These are phyloP conservation scores for Cryphonectria carpinicola DNA, from an alignment of 2,329 filamentous ascomycete species.

Conservation along the genomic window DNA sequence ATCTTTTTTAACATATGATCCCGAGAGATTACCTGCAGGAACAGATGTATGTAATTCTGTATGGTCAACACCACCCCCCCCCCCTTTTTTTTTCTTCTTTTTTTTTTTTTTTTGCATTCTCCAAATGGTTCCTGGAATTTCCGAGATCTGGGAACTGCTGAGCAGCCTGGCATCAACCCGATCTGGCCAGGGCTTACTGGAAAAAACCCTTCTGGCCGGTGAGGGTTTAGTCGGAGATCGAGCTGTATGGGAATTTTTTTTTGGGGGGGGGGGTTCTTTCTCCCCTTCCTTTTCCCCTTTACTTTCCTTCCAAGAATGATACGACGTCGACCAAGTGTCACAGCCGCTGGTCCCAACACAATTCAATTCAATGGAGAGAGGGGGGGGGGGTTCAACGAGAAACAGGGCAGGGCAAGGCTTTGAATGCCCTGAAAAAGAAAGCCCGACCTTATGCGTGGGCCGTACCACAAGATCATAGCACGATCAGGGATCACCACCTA, in stretches of 20 bases:
- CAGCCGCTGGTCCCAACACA: background rate
- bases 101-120: background rate
- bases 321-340: background rate
- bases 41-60: constrained; percentile 4
- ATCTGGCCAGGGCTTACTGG: too few relatives aligned
- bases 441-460: background rate
- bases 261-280: too few relatives aligned
- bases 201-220: background rate
- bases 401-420: background rate
- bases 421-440: background rate
- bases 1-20: constrained; percentile 16
- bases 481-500: background rate
- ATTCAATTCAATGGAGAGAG: background rate
- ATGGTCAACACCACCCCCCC: background rate
- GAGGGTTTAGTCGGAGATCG: background rate
- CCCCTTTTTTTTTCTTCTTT: too few relatives aligned
- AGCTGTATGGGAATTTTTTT: background rate
- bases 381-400: background rate
- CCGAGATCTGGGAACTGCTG: background rate
- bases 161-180: too few relatives aligned
- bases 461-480: background rate
- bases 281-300: too few relatives aligned
- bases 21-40: constrained; percentile 1
- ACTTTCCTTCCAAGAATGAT: background rate
- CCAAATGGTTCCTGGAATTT: background rate